Evolutionary conservation across 306 rosid species (phyloP).

Genomic region (Castanospermum australe): DNA sequence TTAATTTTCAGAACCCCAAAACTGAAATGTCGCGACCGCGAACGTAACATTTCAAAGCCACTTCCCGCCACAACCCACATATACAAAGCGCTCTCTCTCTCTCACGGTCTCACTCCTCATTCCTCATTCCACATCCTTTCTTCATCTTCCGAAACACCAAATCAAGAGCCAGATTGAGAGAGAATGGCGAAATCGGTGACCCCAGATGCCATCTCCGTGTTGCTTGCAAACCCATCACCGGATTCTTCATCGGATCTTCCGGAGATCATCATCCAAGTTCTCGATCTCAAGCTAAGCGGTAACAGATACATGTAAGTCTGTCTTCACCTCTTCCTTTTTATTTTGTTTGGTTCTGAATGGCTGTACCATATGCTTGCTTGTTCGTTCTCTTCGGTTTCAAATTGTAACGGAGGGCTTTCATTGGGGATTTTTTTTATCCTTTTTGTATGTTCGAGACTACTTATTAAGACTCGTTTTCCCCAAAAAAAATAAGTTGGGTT

Average conservation of each 20-base stretch:
- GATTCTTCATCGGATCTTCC: slow-evolving; percentile 58
- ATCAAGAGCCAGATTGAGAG: no score
- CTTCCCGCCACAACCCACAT: slow-evolving; percentile 27
- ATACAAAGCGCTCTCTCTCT: slow-evolving; percentile 3
- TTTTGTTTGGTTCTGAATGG: background rate
- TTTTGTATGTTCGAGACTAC: no score
- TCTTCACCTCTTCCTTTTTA: background rate
- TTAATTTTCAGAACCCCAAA: no score
- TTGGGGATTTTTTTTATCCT: background rate
- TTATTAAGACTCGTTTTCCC: no score
- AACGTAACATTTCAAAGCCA: background rate
- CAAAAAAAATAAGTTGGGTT: background rate
- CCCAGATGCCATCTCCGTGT: slow-evolving; percentile 52
- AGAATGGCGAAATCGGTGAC: slow-evolving; percentile 54
- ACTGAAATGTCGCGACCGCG: no score
- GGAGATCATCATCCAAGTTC: slow-evolving; percentile 66
- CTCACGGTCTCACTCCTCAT: background rate
- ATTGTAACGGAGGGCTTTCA: background rate
- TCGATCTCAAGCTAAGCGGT: slow-evolving; percentile 67
- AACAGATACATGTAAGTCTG: slow-evolving; percentile 60
- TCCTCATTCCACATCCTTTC: background rate
- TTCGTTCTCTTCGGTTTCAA: background rate
- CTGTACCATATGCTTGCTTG: background rate
- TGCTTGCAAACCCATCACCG: slow-evolving; percentile 66
- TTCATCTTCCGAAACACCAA: no score